phyloP scores from a whole-genome alignment of 2,329 filamentous ascomycete genomes.

The Coniochaeta sp. region DNA sequence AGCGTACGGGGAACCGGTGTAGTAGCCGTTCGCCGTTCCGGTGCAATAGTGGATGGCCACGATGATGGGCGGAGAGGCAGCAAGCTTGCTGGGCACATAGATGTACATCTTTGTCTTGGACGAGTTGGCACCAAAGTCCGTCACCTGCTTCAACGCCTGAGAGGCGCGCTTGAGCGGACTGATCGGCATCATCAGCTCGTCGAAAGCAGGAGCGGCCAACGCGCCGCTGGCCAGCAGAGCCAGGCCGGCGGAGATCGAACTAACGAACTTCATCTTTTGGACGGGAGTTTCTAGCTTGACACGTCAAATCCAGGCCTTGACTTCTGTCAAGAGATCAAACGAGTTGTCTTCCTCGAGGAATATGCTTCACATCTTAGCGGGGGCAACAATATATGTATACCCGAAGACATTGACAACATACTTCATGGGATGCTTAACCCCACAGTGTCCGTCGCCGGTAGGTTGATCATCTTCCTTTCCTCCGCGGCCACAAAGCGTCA shows the following conservation, averaged over 20 bases:
- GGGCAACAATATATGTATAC: background rate
- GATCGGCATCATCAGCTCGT: conserved; percentile 12
- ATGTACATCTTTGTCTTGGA: conserved; percentile 21
- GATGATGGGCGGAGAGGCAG: conserved; percentile 37
- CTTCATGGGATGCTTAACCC: background rate
- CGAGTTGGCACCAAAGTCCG: conserved; percentile 19
- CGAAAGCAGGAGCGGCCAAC: conserved; percentile 10
- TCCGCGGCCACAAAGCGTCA: conserved; percentile 3
- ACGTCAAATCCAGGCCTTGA: background rate
- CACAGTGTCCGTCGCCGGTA: background rate
- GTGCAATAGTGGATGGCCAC: conserved; percentile 51
- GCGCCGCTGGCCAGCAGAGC: conserved; percentile 9
- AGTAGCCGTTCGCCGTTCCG: conserved; percentile 45
- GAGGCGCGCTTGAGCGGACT: conserved; percentile 13
- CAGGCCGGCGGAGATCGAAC: conserved; percentile 6
- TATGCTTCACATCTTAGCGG: background rate
- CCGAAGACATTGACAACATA: background rate
- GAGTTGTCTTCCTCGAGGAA: background rate
- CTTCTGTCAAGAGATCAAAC: background rate
- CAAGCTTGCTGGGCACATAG: conserved; percentile 25
- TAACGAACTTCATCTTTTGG: conserved; percentile 11
- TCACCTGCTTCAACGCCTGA: conserved; percentile 20
- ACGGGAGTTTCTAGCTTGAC: background rate
- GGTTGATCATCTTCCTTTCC: conserved; percentile 6
- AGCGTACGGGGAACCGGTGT: conserved; percentile 41